Base-by-base conservation (phyloP, 192 early-diverging fungal genomes). In the Umbelopsis sp. region DNA sequence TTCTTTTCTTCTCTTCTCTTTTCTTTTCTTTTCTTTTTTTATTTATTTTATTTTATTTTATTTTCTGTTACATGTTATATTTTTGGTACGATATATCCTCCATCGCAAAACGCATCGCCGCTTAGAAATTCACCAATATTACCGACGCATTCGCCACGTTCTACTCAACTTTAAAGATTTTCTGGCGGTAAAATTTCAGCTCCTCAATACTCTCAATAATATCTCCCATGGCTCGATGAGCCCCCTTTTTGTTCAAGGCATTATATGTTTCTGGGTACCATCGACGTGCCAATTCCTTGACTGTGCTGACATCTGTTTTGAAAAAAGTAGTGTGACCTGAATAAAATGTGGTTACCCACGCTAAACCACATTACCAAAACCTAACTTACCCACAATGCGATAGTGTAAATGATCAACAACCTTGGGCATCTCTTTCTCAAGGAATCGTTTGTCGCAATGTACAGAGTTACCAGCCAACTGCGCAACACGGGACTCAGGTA, bases 381-480 rank as follows among this genome's bases (percentile, higher is more conserved):
- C 11, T 1, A 26, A 41, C 78, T 72, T 77, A 82, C 80, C 80
- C 11, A 87, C 79, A 47, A 93, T 91, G 14, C 96, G 85, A 76
- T 98, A 96, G 71, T 96, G 93, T 72, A 98, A 76, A 62, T 89
- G 83, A 0, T 90, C 86, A 6, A 90, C 83, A 25, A 98, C 69
- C 34, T 75, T 62, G 1, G 91, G 91, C 94, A 97, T 96, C 51
- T 92, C 91, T 65, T 90, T 87, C 34, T 84, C 80, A 68, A 98
- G 75, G 51, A 97, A 98, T 65, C 82, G 86, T 45, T 93, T 90
- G 74, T 99, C 97, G 12, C 90, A 91, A 75, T 99, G 96, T 20
- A 98, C 93, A 44, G 93, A 92, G 83, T 96, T 99, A 20, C 97
- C 97, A 1, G 95, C 96, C 29, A 99, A 81, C 11, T 93, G 85